phyloP scores from a whole-genome alignment of 768 basidiomycete species.

The Trametes villosa region DNA sequence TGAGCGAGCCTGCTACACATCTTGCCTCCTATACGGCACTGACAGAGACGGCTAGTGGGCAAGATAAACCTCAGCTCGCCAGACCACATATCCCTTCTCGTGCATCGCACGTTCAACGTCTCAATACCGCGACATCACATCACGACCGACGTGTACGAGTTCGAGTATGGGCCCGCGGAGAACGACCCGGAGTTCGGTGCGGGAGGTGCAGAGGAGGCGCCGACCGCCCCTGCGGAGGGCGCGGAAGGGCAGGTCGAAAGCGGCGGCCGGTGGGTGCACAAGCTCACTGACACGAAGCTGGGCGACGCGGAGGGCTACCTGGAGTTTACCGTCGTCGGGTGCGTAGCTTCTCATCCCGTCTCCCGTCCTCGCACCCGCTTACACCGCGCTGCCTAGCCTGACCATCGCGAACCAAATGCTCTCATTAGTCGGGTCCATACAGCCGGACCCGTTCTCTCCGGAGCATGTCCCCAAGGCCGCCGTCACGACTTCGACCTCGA shows the following conservation, averaged over 20 bases:
- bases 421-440: slow-evolving; percentile 84
- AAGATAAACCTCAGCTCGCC: slow-evolving; percentile 88
- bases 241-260: slow-evolving; percentile 41
- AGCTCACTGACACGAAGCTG: slow-evolving; percentile 65
- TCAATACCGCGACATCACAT: slow-evolving; percentile 95
- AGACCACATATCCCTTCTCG: slow-evolving; percentile 88
- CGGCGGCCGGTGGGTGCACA: slow-evolving; percentile 82
- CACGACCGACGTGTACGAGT: slow-evolving; percentile 77
- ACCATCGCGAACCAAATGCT: slow-evolving; percentile 94
- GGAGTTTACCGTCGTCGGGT: slow-evolving; percentile 91
- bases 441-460: slow-evolving; percentile 73
- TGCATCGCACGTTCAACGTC: slow-evolving; percentile 92
- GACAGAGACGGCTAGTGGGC: slow-evolving; percentile 56
- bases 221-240: slow-evolving; percentile 22
- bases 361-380: background rate
- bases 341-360: slow-evolving; percentile 31
- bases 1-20: slow-evolving; percentile 37
- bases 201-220: slow-evolving; percentile 33
- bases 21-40: background rate
- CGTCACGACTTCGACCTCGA: slow-evolving; percentile 24
- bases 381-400: slow-evolving; percentile 50
- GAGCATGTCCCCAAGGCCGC: slow-evolving; percentile 48
- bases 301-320: slow-evolving; percentile 71
- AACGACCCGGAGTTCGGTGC: slow-evolving; percentile 77
- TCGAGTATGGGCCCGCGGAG: slow-evolving; percentile 83